Base-by-base conservation (phyloP, 2,329 filamentous ascomycete genomes). In the Claviceps cyperi region DNA sequence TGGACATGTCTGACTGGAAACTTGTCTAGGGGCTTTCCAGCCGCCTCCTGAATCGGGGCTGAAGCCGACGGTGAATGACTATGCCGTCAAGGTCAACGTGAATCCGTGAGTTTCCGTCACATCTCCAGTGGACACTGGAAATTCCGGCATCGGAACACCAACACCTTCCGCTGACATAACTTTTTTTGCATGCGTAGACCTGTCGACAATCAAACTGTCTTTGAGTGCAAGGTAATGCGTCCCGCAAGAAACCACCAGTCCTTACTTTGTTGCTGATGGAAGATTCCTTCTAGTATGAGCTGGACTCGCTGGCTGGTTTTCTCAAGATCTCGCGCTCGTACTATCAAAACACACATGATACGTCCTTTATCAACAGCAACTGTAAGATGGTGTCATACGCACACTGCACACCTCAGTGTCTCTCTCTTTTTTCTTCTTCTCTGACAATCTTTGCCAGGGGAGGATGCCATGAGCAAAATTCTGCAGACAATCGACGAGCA, bases 231-330 rank as follows among this genome's bases (percentile, higher is more conserved):
- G 55, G 59, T 58, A 53, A 21, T 9, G 3, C 38, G 17, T 40
- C n/a, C n/a, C 17, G 9, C 9, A 40, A 19, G 19, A 11, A 40
- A 40, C 13, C 9, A 2, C 17, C 19, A 19, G 2, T 19, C 15
- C 19, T 39, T n/a, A 8, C 7, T n/a, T 39, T 17, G 13, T 43
- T 24, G 7, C 21, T 43, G 7, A 32, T n/a, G 0, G 7, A 44
- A 13, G 17, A 32, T 28, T 1, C 11, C 2, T 15, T 32, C 14
- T 28, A 94, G 68, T 94, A 91, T 66, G 89, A 94, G 66, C 78
- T 95, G 38, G 89, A 94, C 69, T 91, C 86, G 7, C 76, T 94
- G 2, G 88, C 88, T 0, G 81, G 86, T 43, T 95, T 94, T 64
- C 74, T 95, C n/a, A 80, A 85, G 41, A 74, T 94, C 4, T 81